phyloP scores from a whole-genome alignment of 2,329 filamentous ascomycete genomes.

The Pseudogymnoascus sp. region DNA sequence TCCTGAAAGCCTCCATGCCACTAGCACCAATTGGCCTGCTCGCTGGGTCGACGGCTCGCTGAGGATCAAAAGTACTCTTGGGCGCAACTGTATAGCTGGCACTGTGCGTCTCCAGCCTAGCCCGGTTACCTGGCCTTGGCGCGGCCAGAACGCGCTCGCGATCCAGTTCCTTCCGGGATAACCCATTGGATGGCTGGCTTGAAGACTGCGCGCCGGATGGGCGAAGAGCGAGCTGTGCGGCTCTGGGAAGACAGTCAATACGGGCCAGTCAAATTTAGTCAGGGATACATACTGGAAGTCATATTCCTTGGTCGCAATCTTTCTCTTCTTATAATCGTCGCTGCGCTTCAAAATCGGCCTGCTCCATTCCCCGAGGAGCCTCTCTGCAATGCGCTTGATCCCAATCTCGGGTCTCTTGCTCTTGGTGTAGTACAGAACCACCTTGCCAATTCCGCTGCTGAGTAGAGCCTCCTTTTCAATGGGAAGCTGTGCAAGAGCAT shows the following conservation, averaged over 20 bases:
- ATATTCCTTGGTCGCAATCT: constrained; percentile 54
- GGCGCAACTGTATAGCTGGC: constrained; percentile 29
- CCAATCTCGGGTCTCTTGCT: constrained; percentile 79
- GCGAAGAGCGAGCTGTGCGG: constrained; percentile 27
- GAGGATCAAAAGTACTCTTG: constrained; percentile 51
- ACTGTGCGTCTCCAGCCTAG: constrained; percentile 33
- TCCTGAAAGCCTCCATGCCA: constrained; percentile 56
- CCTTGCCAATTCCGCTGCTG: constrained; percentile 89
- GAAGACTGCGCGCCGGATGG: constrained; percentile 24
- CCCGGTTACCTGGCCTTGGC: constrained; percentile 43
- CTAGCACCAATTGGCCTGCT: constrained; percentile 52
- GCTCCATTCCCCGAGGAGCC: constrained; percentile 91
- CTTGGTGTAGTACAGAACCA: constrained; percentile 93
- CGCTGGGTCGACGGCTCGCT: constrained; percentile 37
- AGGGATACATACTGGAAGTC: constrained; percentile 48
- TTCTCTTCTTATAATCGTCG: constrained; percentile 86
- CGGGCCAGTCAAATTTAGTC: neutral
- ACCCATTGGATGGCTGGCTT: constrained; percentile 18
- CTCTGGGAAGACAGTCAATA: constrained; percentile 18
- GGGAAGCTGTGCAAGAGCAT: constrained; percentile 67
- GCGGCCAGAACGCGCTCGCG: constrained; percentile 49
- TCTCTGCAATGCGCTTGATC: constrained; percentile 91
- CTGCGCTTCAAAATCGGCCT: constrained; percentile 87
- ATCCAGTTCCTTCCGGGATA: constrained; percentile 33
- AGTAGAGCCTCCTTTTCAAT: constrained; percentile 86